A percentile compares a stretch with the other conserved stretches of the same genome.
These are phyloP conservation scores for Zygoascus flipseniorum DNA, from an alignment of 805 yeast genomes.

Conservation along the genomic window DNA sequence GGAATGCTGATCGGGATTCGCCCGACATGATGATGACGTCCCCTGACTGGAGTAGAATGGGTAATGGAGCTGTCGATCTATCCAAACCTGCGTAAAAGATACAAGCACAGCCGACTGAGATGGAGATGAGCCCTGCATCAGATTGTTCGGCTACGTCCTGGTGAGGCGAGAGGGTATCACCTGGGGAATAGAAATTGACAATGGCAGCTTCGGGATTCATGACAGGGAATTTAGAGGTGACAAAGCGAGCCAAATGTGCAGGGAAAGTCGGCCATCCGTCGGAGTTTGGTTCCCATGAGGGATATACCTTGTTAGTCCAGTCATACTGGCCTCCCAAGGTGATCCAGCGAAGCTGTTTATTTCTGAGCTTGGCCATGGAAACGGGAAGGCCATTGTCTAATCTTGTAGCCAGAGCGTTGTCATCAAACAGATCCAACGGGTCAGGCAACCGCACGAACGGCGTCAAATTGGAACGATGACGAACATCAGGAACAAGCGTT, in stretches of 20 bases:
- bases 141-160: slow-evolving; percentile 36
- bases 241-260: slow-evolving; percentile 15
- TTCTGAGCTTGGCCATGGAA: slow-evolving; percentile 14
- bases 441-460: slow-evolving; percentile 25
- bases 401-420: background rate
- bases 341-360: slow-evolving; percentile 35
- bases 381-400: slow-evolving; percentile 18
- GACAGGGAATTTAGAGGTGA: slow-evolving; percentile 7
- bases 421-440: slow-evolving; percentile 26
- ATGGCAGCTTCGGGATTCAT: slow-evolving; percentile 34
- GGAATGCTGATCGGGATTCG: slow-evolving; percentile 32
- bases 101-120: slow-evolving; percentile 34
- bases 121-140: slow-evolving; percentile 29
- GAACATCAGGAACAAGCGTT: slow-evolving; percentile 26
- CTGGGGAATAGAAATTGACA: slow-evolving; percentile 35
- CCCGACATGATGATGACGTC: slow-evolving; percentile 37
- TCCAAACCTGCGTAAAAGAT: slow-evolving; percentile 27
- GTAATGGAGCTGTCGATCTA: slow-evolving; percentile 24
- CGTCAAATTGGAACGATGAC: slow-evolving; percentile 31
- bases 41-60: slow-evolving; percentile 31
- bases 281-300: slow-evolving; percentile 27
- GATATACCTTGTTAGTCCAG: slow-evolving; percentile 37
- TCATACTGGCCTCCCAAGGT: slow-evolving; percentile 40
- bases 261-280: slow-evolving; percentile 29
- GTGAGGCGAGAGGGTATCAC: slow-evolving; percentile 36